phyloP scores from a whole-genome alignment of 306 rosid species.

The Cicer judaicum region DNA sequence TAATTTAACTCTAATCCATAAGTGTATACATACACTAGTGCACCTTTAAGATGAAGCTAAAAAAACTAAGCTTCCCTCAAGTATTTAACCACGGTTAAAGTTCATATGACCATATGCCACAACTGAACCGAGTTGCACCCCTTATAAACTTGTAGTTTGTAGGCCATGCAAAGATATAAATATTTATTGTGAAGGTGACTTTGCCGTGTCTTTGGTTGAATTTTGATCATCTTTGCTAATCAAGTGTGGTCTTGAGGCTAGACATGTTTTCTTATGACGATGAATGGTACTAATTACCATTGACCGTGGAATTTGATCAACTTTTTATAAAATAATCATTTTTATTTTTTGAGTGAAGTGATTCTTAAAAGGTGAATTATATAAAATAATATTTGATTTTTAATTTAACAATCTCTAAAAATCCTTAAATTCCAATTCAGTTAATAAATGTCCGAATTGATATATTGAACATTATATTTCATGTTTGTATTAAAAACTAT shows the following conservation, averaged over 20 bases:
- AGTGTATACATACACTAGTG: too few species aligned
- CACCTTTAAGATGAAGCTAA: too few species aligned
- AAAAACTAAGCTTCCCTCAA: too few species aligned
- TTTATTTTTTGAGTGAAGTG: not conserved
- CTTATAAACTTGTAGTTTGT: not conserved
- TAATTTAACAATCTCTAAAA: not conserved
- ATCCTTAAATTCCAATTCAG: too few species aligned
- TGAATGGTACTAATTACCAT: not conserved
- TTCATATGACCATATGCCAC: too few species aligned
- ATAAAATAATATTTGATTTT: conserved; percentile 21
- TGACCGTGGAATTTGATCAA: conserved; percentile 33
- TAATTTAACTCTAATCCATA: too few species aligned
- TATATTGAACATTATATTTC: too few species aligned
- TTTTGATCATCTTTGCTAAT: conserved; percentile 14
- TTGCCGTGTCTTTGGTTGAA: not conserved
- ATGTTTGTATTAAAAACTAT: too few species aligned
- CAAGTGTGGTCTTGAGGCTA: conserved; percentile 4
- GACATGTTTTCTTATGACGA: conserved; percentile 15
- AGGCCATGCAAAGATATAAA: conserved; percentile 1
- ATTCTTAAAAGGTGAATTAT: not conserved
- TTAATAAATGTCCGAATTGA: too few species aligned
- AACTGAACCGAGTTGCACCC: too few species aligned
- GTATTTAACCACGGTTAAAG: too few species aligned
- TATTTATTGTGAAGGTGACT: not conserved
- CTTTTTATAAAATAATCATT: not conserved